phyloP scores from a whole-genome alignment of 2,329 filamentous ascomycete genomes.

The Rhynchosporium agropyri region DNA sequence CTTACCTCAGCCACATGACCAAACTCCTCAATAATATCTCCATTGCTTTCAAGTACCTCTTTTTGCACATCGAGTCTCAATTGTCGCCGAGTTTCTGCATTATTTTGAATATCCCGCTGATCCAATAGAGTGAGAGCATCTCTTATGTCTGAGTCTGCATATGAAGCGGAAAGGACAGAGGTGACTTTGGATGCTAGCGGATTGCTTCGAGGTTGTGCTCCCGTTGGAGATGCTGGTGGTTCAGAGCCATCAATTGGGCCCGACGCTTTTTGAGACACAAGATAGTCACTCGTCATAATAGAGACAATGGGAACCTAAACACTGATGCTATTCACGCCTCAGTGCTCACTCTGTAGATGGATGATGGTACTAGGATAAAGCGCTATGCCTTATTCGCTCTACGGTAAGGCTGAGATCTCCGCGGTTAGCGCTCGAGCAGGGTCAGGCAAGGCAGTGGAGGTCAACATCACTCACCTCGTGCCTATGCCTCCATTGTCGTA shows the following conservation, averaged over 20 bases:
- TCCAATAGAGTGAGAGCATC: constrained; percentile 82
- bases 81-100: constrained; percentile 74
- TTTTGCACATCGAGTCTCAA: constrained; percentile 83
- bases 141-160: constrained; percentile 88
- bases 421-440: constrained; percentile 14
- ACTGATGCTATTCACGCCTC: not conserved
- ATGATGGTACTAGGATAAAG: not conserved
- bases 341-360: not conserved
- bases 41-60: constrained; percentile 92
- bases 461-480: constrained; percentile 24
- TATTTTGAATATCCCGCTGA: constrained; percentile 70
- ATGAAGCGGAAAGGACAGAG: constrained; percentile 85
- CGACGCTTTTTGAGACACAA: constrained; percentile 33
- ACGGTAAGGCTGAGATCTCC: constrained; percentile 30
- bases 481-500: constrained; percentile 23
- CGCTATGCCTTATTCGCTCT: constrained; percentile 17
- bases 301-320: too few relatives aligned
- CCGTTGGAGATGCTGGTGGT: constrained; percentile 32
- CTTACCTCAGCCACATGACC: constrained; percentile 81
- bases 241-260: constrained; percentile 33
- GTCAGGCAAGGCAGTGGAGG: not conserved
- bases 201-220: constrained; percentile 46
- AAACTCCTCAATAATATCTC: constrained; percentile 84
- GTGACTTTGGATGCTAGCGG: constrained; percentile 82
- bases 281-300: constrained; percentile 38